A percentile compares a stretch with the other conserved stretches of the same genome.
Conservation (phyloP, 169 alveolate species). For the Neospora caninum region DNA sequence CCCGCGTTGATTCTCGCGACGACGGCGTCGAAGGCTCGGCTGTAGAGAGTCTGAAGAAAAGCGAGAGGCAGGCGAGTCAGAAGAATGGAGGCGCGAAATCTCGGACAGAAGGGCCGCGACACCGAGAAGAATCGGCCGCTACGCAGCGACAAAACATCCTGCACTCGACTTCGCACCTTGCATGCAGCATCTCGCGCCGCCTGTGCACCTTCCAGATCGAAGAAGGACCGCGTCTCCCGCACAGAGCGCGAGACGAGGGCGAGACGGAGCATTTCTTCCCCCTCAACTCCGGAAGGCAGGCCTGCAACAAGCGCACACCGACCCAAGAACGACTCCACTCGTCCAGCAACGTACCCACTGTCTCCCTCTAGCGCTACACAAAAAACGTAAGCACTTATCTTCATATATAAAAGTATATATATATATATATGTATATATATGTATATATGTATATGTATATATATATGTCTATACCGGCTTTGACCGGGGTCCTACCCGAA, state of each 20-base stretch:
- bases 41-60: constrained; percentile 34
- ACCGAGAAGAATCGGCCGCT: too few relatives aligned
- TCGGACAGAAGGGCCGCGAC: too few relatives aligned
- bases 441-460: not conserved
- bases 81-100: not conserved
- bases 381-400: too few relatives aligned
- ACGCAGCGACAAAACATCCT: too few relatives aligned
- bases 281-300: not conserved
- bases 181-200: constrained; percentile 23
- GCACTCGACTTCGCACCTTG: not conserved
- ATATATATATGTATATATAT: not conserved
- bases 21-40: constrained; percentile 36
- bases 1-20: constrained; percentile 20
- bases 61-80: not conserved
- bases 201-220: not conserved
- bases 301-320: not conserved
- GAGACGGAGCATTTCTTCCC: not conserved
- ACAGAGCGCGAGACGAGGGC: constrained; percentile 15
- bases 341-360: too few relatives aligned
- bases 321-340: too few relatives aligned
- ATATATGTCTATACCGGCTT: not conserved
- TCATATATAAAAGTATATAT: not conserved
- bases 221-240: not conserved
- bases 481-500: not conserved
- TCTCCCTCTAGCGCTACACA: too few relatives aligned